Evolutionary conservation across 441 rosid genomes (phyloP), one percentile per base, ranked within the genome.

Genomic region (Theobroma grandiflorum): DNA sequence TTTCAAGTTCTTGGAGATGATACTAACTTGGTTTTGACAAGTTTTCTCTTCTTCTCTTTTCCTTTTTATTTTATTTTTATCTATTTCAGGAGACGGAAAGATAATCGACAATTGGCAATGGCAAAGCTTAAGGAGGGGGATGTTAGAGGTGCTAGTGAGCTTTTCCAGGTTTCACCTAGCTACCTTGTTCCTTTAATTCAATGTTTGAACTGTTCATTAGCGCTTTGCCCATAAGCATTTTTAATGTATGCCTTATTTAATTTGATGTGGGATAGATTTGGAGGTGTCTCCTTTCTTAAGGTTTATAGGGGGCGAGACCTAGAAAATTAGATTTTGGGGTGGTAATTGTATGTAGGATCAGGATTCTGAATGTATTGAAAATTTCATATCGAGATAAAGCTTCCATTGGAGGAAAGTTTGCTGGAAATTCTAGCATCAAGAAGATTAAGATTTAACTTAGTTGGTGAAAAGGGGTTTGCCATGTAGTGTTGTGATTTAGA

Each of bases 61-160:
- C 31, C 1, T 26, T 38, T 57, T 2, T 4, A 12, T 69, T 1
- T 11, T n/a, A 16, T 2, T 12, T 9, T 38, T 52, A n/a, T 0
- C 10, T 33, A n/a, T 63, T 75, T 65, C 58, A 94, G 96, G 88
- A 94, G 81, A 79, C 87, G 96, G 86, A 83, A 89, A 76, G 88
- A 87, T 2, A 95, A 89, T 71, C 81, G 64, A n/a, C 92, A 88
- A 0, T 85, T 91, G 84, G 98, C 98, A 40, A 85, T 93, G 92
- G 87, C 72, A 38, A 88, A 91, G 84, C 93, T 95, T 42, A 86
- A 92, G 37, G 91, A 90, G 79, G 96, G 99, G 62, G 85, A 94
- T 86, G 86, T 88, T 16, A 72, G 74, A 70, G 93, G 91, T 78
- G 99, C 98, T 6, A 79, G 80, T 37, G 96, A 91, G 80, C 90